Evolutionary conservation across 1,139 yeast species (phyloP).

Genomic region (Nakaseomyces delphensis): DNA sequence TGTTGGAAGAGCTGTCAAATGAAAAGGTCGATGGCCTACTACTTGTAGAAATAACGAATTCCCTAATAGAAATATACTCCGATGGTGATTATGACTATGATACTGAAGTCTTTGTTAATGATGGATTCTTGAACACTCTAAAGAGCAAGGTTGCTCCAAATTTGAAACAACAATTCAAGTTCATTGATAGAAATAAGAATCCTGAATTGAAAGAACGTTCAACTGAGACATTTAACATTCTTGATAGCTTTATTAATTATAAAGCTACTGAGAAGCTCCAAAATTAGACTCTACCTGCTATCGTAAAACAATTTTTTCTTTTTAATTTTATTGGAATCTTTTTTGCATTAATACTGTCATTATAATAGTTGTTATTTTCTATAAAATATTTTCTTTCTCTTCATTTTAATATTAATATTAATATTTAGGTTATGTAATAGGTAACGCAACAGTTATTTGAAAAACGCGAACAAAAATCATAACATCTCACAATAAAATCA

Average conservation of each 20-base stretch:
- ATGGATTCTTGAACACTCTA: conserved; percentile 42
- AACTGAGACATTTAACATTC: conserved; percentile 58
- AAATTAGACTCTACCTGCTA: background rate
- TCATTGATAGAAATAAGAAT: conserved; percentile 59
- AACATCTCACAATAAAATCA: too few species aligned
- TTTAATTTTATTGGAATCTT: background rate
- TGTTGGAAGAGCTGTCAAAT: conserved; percentile 32
- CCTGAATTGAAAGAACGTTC: conserved; percentile 52
- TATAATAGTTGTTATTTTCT: too few species aligned
- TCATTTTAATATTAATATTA: background rate
- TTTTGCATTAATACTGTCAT: background rate
- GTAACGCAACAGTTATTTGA: too few species aligned
- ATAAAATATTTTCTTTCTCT: background rate
- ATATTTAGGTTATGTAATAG: too few species aligned
- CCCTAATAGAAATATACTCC: conserved; percentile 72
- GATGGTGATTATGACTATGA: conserved; percentile 65
- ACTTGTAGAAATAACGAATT: conserved; percentile 53
- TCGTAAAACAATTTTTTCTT: background rate
- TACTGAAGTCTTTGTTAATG: conserved; percentile 52
- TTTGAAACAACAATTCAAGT: conserved; percentile 43
- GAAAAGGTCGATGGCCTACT: conserved; percentile 31
- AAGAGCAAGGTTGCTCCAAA: conserved; percentile 37
- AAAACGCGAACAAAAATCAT: too few species aligned
- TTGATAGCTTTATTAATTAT: conserved; percentile 70
- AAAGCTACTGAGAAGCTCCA: conserved; percentile 40